Conservation (phyloP, 2,329 filamentous ascomycete species). For the Colletotrichum incanum region DNA sequence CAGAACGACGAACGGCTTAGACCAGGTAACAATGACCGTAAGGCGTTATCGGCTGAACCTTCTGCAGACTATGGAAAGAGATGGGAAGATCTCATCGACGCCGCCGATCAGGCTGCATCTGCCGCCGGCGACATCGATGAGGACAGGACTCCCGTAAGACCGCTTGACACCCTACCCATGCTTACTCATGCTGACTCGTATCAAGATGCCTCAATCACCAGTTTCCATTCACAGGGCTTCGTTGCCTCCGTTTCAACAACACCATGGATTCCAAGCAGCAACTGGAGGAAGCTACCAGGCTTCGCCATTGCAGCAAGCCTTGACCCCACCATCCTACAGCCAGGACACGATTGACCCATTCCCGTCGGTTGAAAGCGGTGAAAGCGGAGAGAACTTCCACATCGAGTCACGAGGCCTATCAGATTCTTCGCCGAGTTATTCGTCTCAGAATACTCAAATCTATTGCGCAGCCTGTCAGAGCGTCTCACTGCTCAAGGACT, state of each 20-base stretch:
- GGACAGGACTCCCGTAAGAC: slow-evolving; percentile 87
- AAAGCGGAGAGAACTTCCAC: slow-evolving; percentile 81
- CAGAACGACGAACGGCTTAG: slow-evolving; percentile 77
- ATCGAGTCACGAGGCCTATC: slow-evolving; percentile 76
- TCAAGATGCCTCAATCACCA: slow-evolving; percentile 75
- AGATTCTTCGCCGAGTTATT: slow-evolving; percentile 81
- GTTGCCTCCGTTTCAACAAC: slow-evolving; percentile 72
- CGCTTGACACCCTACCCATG: background rate
- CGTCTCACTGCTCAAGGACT: slow-evolving; percentile 83
- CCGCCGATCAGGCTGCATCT: slow-evolving; percentile 80
- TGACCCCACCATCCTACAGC: slow-evolving; percentile 85
- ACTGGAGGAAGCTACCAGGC: slow-evolving; percentile 82
- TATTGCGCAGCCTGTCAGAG: slow-evolving; percentile 92
- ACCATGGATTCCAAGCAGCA: slow-evolving; percentile 71
- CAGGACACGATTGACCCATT: slow-evolving; percentile 83
- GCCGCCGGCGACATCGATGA: slow-evolving; percentile 93
- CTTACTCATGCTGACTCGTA: slow-evolving; percentile 22
- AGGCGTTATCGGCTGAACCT: slow-evolving; percentile 90
- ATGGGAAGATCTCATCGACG: slow-evolving; percentile 97
- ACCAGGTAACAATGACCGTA: slow-evolving; percentile 78
- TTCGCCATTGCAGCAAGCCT: slow-evolving; percentile 89
- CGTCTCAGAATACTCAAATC: slow-evolving; percentile 85
- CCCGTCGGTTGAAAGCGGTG: slow-evolving; percentile 87
- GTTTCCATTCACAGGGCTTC: slow-evolving; percentile 75
- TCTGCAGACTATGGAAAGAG: slow-evolving; percentile 86